Evolutionary conservation across 2,329 filamentous ascomycete genomes (phyloP).

Genomic region (Diaporthe velutina): DNA sequence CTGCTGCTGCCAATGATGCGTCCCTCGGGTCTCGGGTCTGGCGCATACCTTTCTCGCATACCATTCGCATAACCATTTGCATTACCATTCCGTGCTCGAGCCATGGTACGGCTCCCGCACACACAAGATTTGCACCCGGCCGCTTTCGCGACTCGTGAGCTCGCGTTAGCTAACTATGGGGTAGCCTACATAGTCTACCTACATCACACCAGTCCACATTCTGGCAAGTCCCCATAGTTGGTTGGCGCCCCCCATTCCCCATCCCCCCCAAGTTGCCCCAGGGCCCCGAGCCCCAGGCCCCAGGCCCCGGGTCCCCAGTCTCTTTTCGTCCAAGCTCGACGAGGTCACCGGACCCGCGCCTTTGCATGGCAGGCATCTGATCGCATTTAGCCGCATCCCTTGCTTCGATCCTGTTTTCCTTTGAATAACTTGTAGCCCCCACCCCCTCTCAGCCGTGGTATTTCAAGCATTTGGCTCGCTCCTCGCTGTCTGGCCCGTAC

Average conservation of each 20-base stretch:
- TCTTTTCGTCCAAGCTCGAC: not conserved
- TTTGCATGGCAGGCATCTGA: slow-evolving; percentile 29
- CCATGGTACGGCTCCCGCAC: slow-evolving; percentile 1
- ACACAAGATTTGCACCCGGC: slow-evolving; percentile 4
- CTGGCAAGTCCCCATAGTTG: slow-evolving; percentile 14
- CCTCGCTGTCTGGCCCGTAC: not conserved
- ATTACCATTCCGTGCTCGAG: slow-evolving; percentile 10
- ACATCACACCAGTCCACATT: slow-evolving; percentile 10
- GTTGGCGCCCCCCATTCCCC: not conserved
- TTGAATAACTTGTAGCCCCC: slow-evolving; percentile 22
- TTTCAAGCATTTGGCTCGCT: slow-evolving; percentile 12
- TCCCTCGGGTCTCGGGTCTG: not conserved
- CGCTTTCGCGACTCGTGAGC: slow-evolving; percentile 19
- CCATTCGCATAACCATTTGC: slow-evolving; percentile 6
- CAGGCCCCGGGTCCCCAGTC: slow-evolving; percentile 10
- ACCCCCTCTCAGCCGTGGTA: not conserved
- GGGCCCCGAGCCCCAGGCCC: not conserved
- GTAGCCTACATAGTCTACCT: not conserved
- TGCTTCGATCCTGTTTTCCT: slow-evolving; percentile 30
- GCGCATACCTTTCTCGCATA: slow-evolving; percentile 1
- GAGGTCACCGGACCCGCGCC: slow-evolving; percentile 28
- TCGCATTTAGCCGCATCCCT: slow-evolving; percentile 32
- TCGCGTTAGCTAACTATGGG: not conserved
- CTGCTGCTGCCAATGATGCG: slow-evolving; percentile 7
- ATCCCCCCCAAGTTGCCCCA: not conserved